Base-by-base conservation (phyloP, 371 early-diverging fungal species). In the Actinomortierella wolfii region DNA sequence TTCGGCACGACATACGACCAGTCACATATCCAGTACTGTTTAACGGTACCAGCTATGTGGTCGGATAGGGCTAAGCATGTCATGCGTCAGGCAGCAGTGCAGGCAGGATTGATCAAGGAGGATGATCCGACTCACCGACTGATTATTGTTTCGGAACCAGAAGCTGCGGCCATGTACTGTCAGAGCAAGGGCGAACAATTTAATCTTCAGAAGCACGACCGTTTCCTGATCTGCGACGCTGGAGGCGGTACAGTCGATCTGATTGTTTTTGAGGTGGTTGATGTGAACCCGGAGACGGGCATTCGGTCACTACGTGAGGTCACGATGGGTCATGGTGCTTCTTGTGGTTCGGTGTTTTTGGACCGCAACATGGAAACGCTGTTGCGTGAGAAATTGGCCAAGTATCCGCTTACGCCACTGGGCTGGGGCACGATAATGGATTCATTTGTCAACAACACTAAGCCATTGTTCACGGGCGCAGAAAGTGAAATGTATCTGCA, bases 161-260 rank as follows among this genome's bases (percentile, higher is more conserved):
- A 83, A 71, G 83, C 83, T 15, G 83, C 83, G 13, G 83, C 83
- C 25, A 75, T 83, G 62, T 83, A 83, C 61, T 83, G 83, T 67
- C 79, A 83, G 54, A 79, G 79, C 59, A 83, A 79, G 42, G 81
- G 81, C 34, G 82, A 82, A 34, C 81, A 78, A 54, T 82, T 82
- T 65, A 80, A 82, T 40, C 54, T 82, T 14, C 77, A 70, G 39
- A 78, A 81, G 53, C 76, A 76, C 13, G 81, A 82, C 44, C 76
- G 77, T 9, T 86, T 86, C 69, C 78, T 86, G 80, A 85, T 86
- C 56, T 84, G 84, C 64, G 87, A 86, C 71, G 85, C 86, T 29
- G 87, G 87, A 70, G 87, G 87, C 63, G 87, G 87, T 58, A 86
- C 87, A 1, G 85, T 86, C 1, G 87, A 86, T 78, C 57, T 86